Base-by-base conservation (phyloP, 805 yeast species). In the Metschnikowia reukaufii region DNA sequence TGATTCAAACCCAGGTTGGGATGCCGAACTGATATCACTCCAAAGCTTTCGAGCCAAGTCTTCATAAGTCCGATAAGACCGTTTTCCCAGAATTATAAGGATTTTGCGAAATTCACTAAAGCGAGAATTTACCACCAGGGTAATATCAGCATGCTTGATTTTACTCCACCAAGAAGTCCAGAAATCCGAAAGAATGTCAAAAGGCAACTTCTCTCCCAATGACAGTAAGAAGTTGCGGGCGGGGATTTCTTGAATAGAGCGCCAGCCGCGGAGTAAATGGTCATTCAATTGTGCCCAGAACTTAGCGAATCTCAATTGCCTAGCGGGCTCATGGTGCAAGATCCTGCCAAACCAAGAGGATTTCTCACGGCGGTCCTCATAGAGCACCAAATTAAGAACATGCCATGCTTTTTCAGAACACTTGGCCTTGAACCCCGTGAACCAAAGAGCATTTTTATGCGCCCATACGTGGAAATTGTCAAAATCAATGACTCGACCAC, bases 281-380 rank as follows among this genome's bases (percentile, higher is more conserved):
- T 10, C 21, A 4, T 39, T 20, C 21, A 39, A 25, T 25, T 7
- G 21, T 7, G 18, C 8, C 39, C 39, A 42, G 17, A 42, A 10
- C 23, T 19, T 36, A 7, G 35, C 18, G 13, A 35, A n/a, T 16
- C 45, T 35, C 35, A 42, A 35, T 13, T 29, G 23, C 30, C 27
- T 25, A 8, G 36, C n/a, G 10, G 39, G 39, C 29, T 23, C 17
- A 15, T 42, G 45, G 10, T 35, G 19, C 17, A 31, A 39, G 15
- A 39, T 7, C 21, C 36, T 20, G 10, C n/a, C 43, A 15, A 32
- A 21, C 36, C 36, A 31, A 2, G 19, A 4, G 8, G 12, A 20
- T 7, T 32, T 27, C 10, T 42, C 35, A 17, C 15, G 30, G 21
- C 15, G 36, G 17, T 30, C 35, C 19, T 43, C 46, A 31, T 43